Percentiles rank a stretch among this genome's conserved stretches.
Conservation (phyloP, 2,329 filamentous ascomycete species). For the Davidsoniella eucalypti region DNA sequence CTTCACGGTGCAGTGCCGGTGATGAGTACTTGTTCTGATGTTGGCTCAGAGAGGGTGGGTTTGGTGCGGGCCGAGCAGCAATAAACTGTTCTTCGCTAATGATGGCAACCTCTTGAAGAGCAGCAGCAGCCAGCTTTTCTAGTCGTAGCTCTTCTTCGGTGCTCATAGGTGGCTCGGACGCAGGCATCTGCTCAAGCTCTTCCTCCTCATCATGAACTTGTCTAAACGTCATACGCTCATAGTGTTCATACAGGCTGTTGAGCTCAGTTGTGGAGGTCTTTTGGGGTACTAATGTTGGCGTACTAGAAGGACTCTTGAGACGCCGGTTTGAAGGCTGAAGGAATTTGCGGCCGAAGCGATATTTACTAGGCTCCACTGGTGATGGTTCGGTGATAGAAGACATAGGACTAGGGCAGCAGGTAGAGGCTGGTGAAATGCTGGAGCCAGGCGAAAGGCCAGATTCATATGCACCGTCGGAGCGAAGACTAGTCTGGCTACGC, state of each 20-base stretch:
- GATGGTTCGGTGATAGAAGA: background rate
- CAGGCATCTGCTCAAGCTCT: slow-evolving; percentile 11
- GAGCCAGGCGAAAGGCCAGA: slow-evolving; percentile 21
- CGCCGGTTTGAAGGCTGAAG: slow-evolving; percentile 6
- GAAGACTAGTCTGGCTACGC: slow-evolving; percentile 18
- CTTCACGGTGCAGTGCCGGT: slow-evolving; percentile 13
- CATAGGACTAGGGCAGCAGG: slow-evolving; percentile 22
- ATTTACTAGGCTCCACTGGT: slow-evolving; percentile 3
- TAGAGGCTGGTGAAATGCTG: slow-evolving; percentile 26
- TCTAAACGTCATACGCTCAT: slow-evolving; percentile 38
- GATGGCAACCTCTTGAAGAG: slow-evolving; percentile 6
- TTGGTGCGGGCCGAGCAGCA: background rate
- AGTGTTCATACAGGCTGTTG: slow-evolving; percentile 38
- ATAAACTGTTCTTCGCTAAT: slow-evolving; percentile 6
- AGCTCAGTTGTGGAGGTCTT: slow-evolving; percentile 23
- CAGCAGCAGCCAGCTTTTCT: slow-evolving; percentile 2
- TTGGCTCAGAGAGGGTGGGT: background rate
- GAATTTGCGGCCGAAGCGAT: slow-evolving; percentile 11
- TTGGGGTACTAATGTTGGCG: slow-evolving; percentile 7
- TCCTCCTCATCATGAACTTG: slow-evolving; percentile 22
- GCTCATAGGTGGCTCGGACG: slow-evolving; percentile 8
- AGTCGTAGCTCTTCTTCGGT: slow-evolving; percentile 12
- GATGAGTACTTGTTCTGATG: background rate
- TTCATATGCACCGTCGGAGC: slow-evolving; percentile 20
- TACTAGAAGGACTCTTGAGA: slow-evolving; percentile 5